Evolutionary conservation across 2,329 filamentous ascomycete genomes (phyloP).

Genomic region (Sarocladium brachiariae): DNA sequence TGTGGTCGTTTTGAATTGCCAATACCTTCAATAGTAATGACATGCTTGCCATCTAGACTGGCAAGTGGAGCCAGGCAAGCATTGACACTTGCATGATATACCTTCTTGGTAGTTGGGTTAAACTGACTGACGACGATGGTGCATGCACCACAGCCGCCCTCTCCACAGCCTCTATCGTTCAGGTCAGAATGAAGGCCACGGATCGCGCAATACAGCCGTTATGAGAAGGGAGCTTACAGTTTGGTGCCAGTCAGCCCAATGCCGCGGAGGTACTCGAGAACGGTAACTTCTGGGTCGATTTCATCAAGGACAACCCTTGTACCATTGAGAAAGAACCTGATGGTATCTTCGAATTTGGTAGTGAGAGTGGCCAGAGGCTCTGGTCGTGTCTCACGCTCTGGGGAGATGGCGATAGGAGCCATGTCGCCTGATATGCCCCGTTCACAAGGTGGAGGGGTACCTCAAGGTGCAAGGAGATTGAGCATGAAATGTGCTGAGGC

Average conservation of each 20-base stretch:
- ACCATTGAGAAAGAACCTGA: conserved; percentile 92
- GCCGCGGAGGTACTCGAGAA: conserved; percentile 87
- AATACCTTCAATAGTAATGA: conserved; percentile 95
- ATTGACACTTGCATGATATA: conserved; percentile 96
- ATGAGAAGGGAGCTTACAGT: conserved; percentile 42
- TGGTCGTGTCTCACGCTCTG: conserved; percentile 31
- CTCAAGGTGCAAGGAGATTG: not conserved
- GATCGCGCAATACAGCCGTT: too few relatives aligned
- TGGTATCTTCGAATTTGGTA: conserved; percentile 73
- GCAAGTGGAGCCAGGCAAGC: conserved; percentile 89
- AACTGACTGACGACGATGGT: conserved; percentile 91
- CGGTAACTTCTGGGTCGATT: conserved; percentile 83
- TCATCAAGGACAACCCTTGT: conserved; percentile 81
- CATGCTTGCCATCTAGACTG: conserved; percentile 94
- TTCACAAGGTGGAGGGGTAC: not conserved
- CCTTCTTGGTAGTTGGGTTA: conserved; percentile 84
- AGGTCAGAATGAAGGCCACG: not conserved
- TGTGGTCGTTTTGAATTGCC: conserved; percentile 82
- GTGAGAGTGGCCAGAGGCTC: conserved; percentile 47
- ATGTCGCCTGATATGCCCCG: conserved; percentile 26
- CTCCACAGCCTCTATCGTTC: conserved; percentile 66
- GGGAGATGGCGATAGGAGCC: conserved; percentile 50
- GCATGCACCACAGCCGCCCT: conserved; percentile 94
- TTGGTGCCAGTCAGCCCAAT: conserved; percentile 95
- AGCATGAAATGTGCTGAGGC: not conserved